Evolutionary conservation across 805 yeast species (phyloP), one percentile per base, ranked within the genome.

Genomic region (Yamadazyma ubonensis): DNA sequence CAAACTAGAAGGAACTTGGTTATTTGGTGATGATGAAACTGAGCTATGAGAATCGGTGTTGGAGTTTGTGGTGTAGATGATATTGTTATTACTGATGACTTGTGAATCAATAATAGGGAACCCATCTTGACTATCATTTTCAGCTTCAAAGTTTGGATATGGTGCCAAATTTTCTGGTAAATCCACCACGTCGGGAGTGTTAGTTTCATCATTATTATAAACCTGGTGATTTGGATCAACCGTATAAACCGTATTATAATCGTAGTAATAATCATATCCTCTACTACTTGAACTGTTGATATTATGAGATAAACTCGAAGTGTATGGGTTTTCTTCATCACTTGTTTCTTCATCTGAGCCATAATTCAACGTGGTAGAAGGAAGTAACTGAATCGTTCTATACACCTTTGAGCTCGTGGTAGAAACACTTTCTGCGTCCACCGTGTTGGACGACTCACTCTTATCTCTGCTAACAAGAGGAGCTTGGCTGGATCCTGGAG

Each of bases 291-390:
- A 75, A 26, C 86, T 80, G 50, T 76, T 77, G 26, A 83, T 81
- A 54, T 84, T 82, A 61, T 85, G 93, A 1, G 88, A 80, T 36
- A 82, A 73, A 55, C 81, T 71, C 48, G 76, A 57, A 9, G 72
- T 68, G 53, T 69, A 69, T 1, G 71, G 71, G 44, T 66, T 69
- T 42, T 77, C 82, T 33, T 76, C 83, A 42, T 79, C 83, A 46
- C 81, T 79, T 39, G 75, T 78, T 43, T 76, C 81, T 38, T 76
- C 81, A 6, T 75, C 67, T 4, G 85, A 78, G 6, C 87, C 86
- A 56, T 79, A 78, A 56, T 90, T 89, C 40, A 91, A 73, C 0
- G 87, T 80, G 0, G 98, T 89, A 2, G 96, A 81, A 2, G 98
- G 97, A 38, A 91, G 64, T 31, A 79, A 69, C 26, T 87, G 88